Base-by-base conservation (phyloP, 495 filamentous ascomycete genomes). In the Lophiotrema nucula region DNA sequence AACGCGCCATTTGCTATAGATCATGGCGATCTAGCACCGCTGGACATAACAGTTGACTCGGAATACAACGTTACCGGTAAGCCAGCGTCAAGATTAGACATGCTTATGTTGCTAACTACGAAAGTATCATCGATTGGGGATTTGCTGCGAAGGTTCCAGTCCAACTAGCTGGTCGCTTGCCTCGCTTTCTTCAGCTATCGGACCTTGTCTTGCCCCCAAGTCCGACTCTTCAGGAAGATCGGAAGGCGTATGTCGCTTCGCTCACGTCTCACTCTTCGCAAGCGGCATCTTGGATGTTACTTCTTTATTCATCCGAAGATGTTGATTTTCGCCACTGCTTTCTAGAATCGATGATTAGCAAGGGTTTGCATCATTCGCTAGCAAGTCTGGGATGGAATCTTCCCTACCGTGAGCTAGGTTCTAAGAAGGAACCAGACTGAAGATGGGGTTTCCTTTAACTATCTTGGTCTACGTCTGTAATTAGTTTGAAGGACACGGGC, bases 31-130 rank as follows among this genome's bases (percentile, higher is more conserved):
- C 24, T 53, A 25, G 21, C 35, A 22, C 50, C 50, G 19, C 6
- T 22, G 24, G 44, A 53, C 35, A 43, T 53, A 24, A 42, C 44
- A 25, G 22, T 53, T 42, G 50, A 53, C 38, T 42, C 50, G 18
- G 50, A 53, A 26, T 43, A 53, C 50, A 53, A 53, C 25, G 23
- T 53, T 24, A 53, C 50, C 50, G 50, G 50, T 42, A 53, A 43
- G 38, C 19, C 27, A 38, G 35, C 35, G 21, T 43, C 22, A 16
- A 25, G 35, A 16, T 16, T 42, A 26, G 22, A 42, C 23, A 31
- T 27, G 15, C 21, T 41, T 25, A 27, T 3, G 13, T 42, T 53
- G 22, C 50, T 53, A 42, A 45, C 28, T 35, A 21, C 22, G 22
- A 23, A 53, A 56, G 24, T 23, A 46, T 56, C 18, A 46, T 47